Evolutionary conservation across 2,329 filamentous ascomycete species (phyloP), one percentile per base, ranked within the genome.

Genomic region (Claviceps africana): DNA sequence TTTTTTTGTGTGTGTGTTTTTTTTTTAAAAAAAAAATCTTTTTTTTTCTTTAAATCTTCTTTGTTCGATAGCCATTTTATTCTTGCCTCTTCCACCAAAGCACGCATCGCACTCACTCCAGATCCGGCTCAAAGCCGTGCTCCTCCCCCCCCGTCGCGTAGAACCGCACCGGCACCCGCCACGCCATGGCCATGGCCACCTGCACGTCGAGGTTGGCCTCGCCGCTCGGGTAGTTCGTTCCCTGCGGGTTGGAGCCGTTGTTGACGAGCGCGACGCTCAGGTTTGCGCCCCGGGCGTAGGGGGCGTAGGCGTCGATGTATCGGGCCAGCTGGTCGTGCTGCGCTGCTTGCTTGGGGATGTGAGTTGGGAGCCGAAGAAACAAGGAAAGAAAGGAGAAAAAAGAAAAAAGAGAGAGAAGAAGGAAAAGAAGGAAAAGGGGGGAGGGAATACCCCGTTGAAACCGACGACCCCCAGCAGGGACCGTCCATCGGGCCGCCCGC

Each of bases 391-490:
- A 8, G 7, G 31, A 33, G 7, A 33, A 11, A 11, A 1, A 11
- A 33, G 1, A 3, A 11, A 9, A 33, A 33, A 33, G 7, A 33
- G 13, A 33, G 13, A 33, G 8, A 33, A 33, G 2, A 10, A 10
- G 1, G 13, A 10, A 3, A 33, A 1, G 13, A 33, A 33, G 7
- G 1, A 33, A 9, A 13, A 33, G 3, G 4, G 4, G 30, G 30
- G 30, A 31, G 30, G 35, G 31, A 61, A 56, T 58, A 69, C 70
- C 39, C 67, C 62, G 0, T 67, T 57, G 54, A 74, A 77, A 4
- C 71, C 73, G 21, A 58, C 58, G 19, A 88, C 80, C n/a, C 83
- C 84, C 49, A 83, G 78, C 53, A 74, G 77, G 53, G 83, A 83
- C 0, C 68, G 83, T 25, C 72, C 79, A 59, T 72, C 78, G 11